phyloP scores from a whole-genome alignment of 441 rosid species.

The Gossypium aridum region DNA sequence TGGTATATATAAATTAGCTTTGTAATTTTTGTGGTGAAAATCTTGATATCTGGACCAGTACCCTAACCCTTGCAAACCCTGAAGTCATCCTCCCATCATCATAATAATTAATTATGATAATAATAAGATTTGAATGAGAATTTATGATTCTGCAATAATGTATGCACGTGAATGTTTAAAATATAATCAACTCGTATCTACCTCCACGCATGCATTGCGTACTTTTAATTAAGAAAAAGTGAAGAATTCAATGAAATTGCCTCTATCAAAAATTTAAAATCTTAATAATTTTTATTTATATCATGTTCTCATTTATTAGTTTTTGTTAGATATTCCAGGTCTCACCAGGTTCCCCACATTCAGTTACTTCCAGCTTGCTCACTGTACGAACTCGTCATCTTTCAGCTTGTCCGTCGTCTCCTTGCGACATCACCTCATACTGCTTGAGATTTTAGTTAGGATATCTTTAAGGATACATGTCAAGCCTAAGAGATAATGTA shows the following conservation, averaged over 20 bases:
- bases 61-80: neutral
- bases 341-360: too few relatives aligned
- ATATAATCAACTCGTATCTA: neutral
- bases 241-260: neutral
- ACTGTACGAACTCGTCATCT: too few relatives aligned
- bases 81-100: neutral
- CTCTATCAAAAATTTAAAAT: too few relatives aligned
- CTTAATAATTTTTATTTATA: too few relatives aligned
- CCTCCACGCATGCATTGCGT: neutral
- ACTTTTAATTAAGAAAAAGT: neutral
- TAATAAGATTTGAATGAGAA: neutral
- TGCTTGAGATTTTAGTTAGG: accelerated
- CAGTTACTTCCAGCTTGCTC: too few relatives aligned
- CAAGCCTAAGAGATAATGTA: too few relatives aligned
- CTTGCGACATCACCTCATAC: too few relatives aligned
- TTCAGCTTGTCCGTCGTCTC: too few relatives aligned
- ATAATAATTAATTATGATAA: neutral
- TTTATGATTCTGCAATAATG: neutral
- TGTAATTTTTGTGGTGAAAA: neutral
- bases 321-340: too few relatives aligned
- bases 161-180: neutral
- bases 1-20: neutral
- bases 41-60: neutral
- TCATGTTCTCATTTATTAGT: too few relatives aligned
- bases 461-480: too few relatives aligned